Conservation (phyloP, 768 basidiomycete species). For the Strobilomyces echinocephalus region DNA sequence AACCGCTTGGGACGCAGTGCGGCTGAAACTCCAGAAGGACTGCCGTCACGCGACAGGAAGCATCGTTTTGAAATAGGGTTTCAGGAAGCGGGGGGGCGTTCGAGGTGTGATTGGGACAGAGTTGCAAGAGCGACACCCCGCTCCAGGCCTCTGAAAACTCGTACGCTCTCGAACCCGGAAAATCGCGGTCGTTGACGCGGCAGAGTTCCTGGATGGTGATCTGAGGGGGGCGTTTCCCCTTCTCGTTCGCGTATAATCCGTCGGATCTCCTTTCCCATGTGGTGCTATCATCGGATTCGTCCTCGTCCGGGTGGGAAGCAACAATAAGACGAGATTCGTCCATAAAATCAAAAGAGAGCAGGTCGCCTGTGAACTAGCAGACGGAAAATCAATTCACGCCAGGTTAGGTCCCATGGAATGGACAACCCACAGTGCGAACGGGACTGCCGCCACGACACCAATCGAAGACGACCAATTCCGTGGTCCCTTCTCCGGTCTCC, state of each 20-base stretch:
- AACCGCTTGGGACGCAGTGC: constrained; percentile 29
- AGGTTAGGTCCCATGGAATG: neutral
- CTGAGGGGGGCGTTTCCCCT: constrained; percentile 30
- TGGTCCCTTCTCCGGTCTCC: constrained; percentile 30
- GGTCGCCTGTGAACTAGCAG: constrained; percentile 25
- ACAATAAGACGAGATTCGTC: constrained; percentile 25
- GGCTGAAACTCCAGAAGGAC: constrained; percentile 40
- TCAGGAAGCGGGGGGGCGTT: constrained; percentile 34
- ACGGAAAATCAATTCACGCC: neutral
- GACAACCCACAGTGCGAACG: constrained; percentile 22
- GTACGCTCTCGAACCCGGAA: constrained; percentile 31
- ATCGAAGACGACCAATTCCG: constrained; percentile 28
- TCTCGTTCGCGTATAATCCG: constrained; percentile 30
- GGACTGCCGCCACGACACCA: constrained; percentile 28
- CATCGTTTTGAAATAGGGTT: constrained; percentile 56
- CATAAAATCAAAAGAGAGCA: constrained; percentile 30
- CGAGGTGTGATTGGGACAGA: constrained; percentile 45
- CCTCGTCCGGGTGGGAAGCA: constrained; percentile 30
- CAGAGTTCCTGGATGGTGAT: constrained; percentile 23
- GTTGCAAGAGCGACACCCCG: constrained; percentile 39
- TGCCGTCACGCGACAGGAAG: constrained; percentile 45
- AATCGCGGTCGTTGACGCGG: constrained; percentile 5
- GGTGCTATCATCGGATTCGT: constrained; percentile 28
- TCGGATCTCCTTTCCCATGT: constrained; percentile 28
- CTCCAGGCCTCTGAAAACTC: constrained; percentile 54